phyloP scores from a whole-genome alignment of 2,329 filamentous ascomycete genomes.

The Sphaerulina musiva region DNA sequence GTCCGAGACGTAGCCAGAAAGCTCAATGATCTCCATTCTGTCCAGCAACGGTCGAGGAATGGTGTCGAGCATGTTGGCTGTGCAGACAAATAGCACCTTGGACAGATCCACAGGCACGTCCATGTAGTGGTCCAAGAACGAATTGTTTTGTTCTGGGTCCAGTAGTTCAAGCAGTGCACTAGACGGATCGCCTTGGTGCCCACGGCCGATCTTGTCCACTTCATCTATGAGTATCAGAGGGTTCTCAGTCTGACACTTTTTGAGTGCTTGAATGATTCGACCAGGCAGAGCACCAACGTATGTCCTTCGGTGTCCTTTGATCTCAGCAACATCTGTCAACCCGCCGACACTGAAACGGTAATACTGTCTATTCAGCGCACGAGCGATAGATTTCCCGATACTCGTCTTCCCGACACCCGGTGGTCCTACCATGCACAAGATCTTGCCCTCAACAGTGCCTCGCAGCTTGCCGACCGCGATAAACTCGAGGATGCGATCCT shows the following conservation, averaged over 20 bases:
- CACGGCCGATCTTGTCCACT: slow-evolving; percentile 94
- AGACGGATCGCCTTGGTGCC: slow-evolving; percentile 92
- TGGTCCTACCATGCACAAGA: slow-evolving; percentile 92
- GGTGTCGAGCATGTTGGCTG: slow-evolving; percentile 97
- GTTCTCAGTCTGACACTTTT: slow-evolving; percentile 99
- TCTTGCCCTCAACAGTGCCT: slow-evolving; percentile 96
- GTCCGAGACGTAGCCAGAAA: slow-evolving; percentile 93
- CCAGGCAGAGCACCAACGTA: slow-evolving; percentile 94
- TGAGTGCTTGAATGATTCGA: slow-evolving; percentile 93
- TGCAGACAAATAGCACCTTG: slow-evolving; percentile 97
- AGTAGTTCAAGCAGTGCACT: slow-evolving; percentile 89
- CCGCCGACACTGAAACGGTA: slow-evolving; percentile 98
- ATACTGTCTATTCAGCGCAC: slow-evolving; percentile 90
- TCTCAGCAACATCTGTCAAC: slow-evolving; percentile 93
- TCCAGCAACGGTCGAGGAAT: slow-evolving; percentile 90
- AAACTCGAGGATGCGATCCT: slow-evolving; percentile 95
- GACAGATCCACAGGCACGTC: slow-evolving; percentile 95
- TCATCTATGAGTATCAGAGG: slow-evolving; percentile 94
- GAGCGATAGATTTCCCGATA: slow-evolving; percentile 95
- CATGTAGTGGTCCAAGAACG: slow-evolving; percentile 97
- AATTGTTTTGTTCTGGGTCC: slow-evolving; percentile 94
- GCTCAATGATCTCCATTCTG: slow-evolving; percentile 93
- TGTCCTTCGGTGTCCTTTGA: slow-evolving; percentile 93
- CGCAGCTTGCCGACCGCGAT: slow-evolving; percentile 96
- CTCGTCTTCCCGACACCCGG: slow-evolving; percentile 98